Evolutionary conservation across 306 rosid genomes (phyloP).

Genomic region (Neltuma alba): DNA sequence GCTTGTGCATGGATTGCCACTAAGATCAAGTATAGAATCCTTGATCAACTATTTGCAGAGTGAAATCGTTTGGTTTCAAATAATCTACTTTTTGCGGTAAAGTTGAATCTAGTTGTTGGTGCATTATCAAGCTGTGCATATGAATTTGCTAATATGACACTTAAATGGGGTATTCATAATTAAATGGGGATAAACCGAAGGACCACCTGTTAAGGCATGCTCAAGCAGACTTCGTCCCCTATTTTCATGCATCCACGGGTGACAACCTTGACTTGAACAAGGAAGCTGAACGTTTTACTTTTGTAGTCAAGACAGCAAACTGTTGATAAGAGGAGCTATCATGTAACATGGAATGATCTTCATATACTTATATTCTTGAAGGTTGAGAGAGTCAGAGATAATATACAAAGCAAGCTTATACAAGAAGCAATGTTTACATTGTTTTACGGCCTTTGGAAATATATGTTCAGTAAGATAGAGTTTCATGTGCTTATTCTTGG

Average conservation of each 20-base stretch:
- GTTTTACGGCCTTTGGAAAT: slow-evolving; percentile 96
- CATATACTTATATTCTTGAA: slow-evolving; percentile 44
- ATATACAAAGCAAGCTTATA: slow-evolving; percentile 26
- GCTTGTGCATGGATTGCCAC: background rate
- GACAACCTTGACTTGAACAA: background rate
- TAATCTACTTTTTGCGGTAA: background rate
- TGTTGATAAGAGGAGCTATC: slow-evolving; percentile 26
- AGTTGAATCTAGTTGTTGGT: background rate
- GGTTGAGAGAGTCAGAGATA: slow-evolving; percentile 36
- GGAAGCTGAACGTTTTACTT: slow-evolving; percentile 15
- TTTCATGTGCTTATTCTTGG: slow-evolving; percentile 97
- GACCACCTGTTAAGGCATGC: background rate
- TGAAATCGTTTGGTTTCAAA: background rate
- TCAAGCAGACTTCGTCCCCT: background rate
- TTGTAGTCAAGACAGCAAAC: slow-evolving; percentile 38
- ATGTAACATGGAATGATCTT: slow-evolving; percentile 45
- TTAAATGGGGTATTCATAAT: background rate
- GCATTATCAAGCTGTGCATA: background rate
- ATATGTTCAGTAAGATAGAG: slow-evolving; percentile 85
- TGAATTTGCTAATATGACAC: background rate
- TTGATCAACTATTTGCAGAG: background rate
- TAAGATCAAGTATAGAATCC: background rate
- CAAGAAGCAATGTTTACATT: slow-evolving; percentile 78
- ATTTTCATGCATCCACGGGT: background rate
- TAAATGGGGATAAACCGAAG: background rate